Evolutionary conservation across 83 land plant species (phyloP), one percentile per base, ranked within the genome.

Genomic region (Diphasiastrum complanatum): DNA sequence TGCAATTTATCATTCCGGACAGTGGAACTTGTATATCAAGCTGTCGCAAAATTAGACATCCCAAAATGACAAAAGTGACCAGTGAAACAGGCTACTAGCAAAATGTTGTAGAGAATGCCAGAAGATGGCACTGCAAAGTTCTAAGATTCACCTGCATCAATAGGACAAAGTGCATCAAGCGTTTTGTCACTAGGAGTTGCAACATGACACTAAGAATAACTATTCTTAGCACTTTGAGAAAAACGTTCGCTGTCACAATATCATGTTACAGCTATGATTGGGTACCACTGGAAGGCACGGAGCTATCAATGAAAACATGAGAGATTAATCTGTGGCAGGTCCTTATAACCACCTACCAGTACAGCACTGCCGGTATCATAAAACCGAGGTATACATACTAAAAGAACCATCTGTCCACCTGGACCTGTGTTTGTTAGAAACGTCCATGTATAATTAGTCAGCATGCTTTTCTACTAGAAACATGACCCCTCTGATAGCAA

Each of bases 311-410:
- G 25, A 38, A 24, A 29, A 64, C 19, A 28, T 27, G 16, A 20
- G 19, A 45, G 6, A 46, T 33, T 28, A 33, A 25, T 5, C n/a
- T 67, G 5, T 20, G 12, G 35, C 20, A 41, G 11, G 31, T 30
- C 1, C 20, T 10, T 28, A 35, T 6, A 1, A 3, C 3, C 12
- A 0, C 10, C 32, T 57, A 95, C 99, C 83, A 83, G 60, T 16
- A 95, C 93, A 26, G 97, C 97, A 43, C 71, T 52, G 59, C 93
- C 93, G 12, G 97, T 84, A 47, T 82, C 85, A 56, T 74, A 69
- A 66, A 95, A 89, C 58, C 63, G 83, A 6, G 97, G 97, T 55
- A 95, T 75, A 65, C 73, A 78, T 30, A 95, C 68, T 36, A 89
- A 83, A 40, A 97, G 76, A 23, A 89, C 99, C 46, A 66, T 0